Percentiles rank a stretch among this genome's conserved stretches.
Evolutionary conservation across 2,329 filamentous ascomycete genomes (phyloP).

Genomic region (Mariannaea elegans): DNA sequence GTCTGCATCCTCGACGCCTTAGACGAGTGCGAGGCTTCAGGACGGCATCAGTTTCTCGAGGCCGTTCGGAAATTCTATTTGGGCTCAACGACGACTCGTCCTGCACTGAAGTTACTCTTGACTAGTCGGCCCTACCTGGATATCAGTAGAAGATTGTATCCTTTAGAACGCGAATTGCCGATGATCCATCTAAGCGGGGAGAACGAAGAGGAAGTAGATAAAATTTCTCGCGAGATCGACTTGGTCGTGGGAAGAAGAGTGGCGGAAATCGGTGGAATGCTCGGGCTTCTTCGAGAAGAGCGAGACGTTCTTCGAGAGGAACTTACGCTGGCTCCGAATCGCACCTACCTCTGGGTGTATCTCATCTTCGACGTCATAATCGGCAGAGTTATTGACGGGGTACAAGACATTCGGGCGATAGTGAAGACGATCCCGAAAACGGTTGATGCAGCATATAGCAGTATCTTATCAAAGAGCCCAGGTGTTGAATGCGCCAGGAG

Average conservation of each 20-base stretch:
- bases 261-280: background rate
- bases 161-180: constrained; percentile 5
- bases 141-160: constrained; percentile 32
- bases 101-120: constrained; percentile 48
- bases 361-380: constrained; percentile 31
- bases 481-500: constrained; percentile 21
- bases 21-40: constrained; percentile 48
- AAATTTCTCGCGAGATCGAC: constrained; percentile 36
- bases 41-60: constrained; percentile 31
- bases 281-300: background rate
- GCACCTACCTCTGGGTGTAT: constrained; percentile 41
- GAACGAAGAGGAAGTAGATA: constrained; percentile 22
- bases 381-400: constrained; percentile 14
- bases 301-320: background rate
- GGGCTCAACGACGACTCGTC: background rate
- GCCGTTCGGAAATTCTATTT: constrained; percentile 39
- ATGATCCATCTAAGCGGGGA: constrained; percentile 33
- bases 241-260: background rate
- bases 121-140: constrained; percentile 44
- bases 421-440: constrained; percentile 26
- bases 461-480: constrained; percentile 32
- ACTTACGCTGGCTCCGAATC: constrained; percentile 19
- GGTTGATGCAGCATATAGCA: constrained; percentile 39
- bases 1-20: constrained; percentile 52
- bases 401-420: constrained; percentile 12